Percentiles rank a stretch among this genome's conserved stretches.
These are phyloP conservation scores for Claviceps pusilla DNA, from an alignment of 2,329 filamentous ascomycete genomes.

Conservation along the genomic window DNA sequence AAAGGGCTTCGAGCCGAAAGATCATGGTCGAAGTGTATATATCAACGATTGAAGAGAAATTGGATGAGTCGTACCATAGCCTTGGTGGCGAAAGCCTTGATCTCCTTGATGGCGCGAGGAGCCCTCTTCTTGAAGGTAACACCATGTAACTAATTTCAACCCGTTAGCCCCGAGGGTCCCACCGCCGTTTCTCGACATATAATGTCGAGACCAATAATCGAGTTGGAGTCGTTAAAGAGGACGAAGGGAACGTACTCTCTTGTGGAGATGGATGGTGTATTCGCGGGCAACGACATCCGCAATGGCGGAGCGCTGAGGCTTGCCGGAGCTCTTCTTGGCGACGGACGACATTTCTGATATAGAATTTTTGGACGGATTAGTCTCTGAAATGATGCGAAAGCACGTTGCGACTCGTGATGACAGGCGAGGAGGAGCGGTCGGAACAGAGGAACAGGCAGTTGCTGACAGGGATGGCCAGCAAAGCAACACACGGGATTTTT, in stretches of 20 bases:
- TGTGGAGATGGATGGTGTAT: constrained; percentile 99
- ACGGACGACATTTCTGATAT: constrained; percentile 26
- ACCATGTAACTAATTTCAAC: constrained; percentile 63
- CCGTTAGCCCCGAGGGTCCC: constrained; percentile 6
- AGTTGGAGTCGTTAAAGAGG: not conserved
- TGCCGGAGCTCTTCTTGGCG: constrained; percentile 23
- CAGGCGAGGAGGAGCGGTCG: not conserved
- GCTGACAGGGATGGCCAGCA: not conserved
- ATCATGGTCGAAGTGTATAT: no score
- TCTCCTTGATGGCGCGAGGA: constrained; percentile 98
- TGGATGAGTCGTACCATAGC: constrained; percentile 66
- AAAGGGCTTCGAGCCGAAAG: no score
- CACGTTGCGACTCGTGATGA: constrained; percentile 2
- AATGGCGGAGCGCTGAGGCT: constrained; percentile 72
- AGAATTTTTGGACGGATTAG: constrained; percentile 12
- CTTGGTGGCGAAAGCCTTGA: constrained; percentile 81
- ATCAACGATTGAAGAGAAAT: not conserved
- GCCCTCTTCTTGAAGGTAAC: constrained; percentile 99
- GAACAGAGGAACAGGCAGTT: not conserved
- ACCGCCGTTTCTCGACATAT: constrained; percentile 3
- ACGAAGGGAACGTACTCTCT: constrained; percentile 42
- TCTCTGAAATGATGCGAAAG: constrained; percentile 2
- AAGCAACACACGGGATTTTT: not conserved
- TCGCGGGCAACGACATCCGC: constrained; percentile 98
- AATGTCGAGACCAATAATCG: not conserved